Percentiles rank a stretch among this genome's conserved stretches.
Conservation (phyloP, 345 rosid genomes). For the Eutrema japonicum region DNA sequence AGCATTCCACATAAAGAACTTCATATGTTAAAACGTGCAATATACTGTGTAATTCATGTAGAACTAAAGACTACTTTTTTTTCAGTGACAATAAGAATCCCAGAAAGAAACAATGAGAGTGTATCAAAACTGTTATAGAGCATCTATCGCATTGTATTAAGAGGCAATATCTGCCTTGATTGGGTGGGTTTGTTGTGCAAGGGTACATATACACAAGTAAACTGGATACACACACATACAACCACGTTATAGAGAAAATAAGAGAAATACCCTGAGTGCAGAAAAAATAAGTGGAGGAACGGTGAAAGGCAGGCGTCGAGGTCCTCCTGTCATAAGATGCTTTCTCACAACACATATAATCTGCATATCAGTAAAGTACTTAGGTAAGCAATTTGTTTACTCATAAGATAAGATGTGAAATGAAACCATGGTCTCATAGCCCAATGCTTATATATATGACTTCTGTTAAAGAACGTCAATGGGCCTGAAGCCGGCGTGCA, state of each 20-base stretch:
- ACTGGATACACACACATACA: constrained; percentile 21
- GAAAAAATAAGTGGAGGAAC: constrained; percentile 77
- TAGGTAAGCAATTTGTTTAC: background rate
- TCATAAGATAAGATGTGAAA: constrained; percentile 1
- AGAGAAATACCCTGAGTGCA: constrained; percentile 66
- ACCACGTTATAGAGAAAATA: constrained; percentile 10
- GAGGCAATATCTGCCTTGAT: background rate
- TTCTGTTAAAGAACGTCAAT: constrained; percentile 1
- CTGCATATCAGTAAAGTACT: constrained; percentile 48
- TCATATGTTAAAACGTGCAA: constrained; percentile 2
- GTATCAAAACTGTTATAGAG: background rate
- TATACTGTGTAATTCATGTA: constrained; percentile 14
- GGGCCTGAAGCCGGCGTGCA: constrained; percentile 5
- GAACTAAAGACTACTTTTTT: background rate
- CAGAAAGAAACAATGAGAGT: background rate
- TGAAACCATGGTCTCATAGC: constrained; percentile 15
- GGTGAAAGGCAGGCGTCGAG: constrained; percentile 72
- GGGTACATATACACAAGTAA: constrained; percentile 1
- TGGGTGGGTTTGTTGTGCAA: constrained; percentile 2
- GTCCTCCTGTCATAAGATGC: constrained; percentile 80
- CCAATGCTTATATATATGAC: constrained; percentile 1
- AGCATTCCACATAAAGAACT: constrained; percentile 2
- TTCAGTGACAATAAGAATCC: background rate
- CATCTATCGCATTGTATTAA: background rate
- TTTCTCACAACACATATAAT: constrained; percentile 71